These are phyloP conservation scores for Dendrobium officinale DNA, from an alignment of 106 monocot genomes.

Conservation along the genomic window DNA sequence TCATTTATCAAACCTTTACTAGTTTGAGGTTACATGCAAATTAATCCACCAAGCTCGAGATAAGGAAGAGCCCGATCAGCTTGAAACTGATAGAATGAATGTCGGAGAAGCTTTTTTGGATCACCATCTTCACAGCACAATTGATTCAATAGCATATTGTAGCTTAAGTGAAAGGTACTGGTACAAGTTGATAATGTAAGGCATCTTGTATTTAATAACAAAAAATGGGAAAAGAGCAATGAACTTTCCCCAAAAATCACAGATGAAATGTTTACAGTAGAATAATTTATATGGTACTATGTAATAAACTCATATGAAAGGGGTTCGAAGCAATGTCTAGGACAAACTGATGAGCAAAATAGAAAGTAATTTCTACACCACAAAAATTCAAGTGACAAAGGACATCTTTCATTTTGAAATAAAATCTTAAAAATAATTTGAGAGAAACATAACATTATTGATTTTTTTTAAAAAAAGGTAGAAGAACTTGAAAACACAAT, in stretches of 20 bases:
- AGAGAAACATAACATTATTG: background rate
- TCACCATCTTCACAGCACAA: slow-evolving; percentile 94
- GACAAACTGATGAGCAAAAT: too few species aligned
- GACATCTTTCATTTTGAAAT: background rate
- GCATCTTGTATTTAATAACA: too few species aligned
- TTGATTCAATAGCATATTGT: slow-evolving; percentile 98
- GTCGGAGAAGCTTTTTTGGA: slow-evolving; percentile 88
- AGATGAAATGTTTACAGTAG: background rate
- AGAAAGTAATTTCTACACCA: background rate
- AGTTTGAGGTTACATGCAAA: background rate
- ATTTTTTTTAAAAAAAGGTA: background rate
- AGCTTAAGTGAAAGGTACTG: slow-evolving; percentile 95
- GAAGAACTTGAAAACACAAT: too few species aligned
- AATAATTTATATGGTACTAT: background rate
- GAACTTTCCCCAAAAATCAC: background rate
- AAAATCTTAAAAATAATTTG: background rate
- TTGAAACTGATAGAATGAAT: slow-evolving; percentile 99
- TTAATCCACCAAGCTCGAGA: slow-evolving; percentile 68
- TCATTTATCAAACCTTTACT: background rate
- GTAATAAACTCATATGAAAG: background rate
- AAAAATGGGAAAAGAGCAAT: too few species aligned
- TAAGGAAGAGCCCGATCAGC: slow-evolving; percentile 91
- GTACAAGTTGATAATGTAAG: too few species aligned
- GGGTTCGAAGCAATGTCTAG: too few species aligned
- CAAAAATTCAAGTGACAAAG: background rate